Base-by-base conservation (phyloP, 2,329 filamentous ascomycete genomes). In the Ophiostoma perfectum region DNA sequence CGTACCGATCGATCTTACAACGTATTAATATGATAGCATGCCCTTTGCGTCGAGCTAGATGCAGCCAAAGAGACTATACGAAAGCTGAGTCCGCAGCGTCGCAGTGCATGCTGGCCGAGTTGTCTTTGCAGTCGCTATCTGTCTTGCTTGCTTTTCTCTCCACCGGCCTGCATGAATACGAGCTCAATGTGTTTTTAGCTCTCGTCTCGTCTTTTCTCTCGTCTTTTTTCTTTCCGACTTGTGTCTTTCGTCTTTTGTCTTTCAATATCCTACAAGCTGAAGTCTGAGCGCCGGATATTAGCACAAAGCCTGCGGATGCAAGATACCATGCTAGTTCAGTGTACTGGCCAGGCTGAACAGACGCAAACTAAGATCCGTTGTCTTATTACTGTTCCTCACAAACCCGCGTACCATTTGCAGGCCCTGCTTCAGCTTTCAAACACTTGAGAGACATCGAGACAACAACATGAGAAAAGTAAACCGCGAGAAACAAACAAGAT, bases 81-180 rank as follows among this genome's bases (percentile, higher is more conserved):
- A 55, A 55, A 55, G 49, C 49, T 55, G 49, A 55, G 12, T 55
- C n/a, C n/a, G 49, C 49, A 55, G 58, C 58, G 14, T 62, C 58
- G 58, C 58, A 41, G 18, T 39, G 55, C 27, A 39, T 39, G 27
- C 36, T 42, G 58, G n/a, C 49, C 42, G 5, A 8, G n/a, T 27
- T 12, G 14, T 12, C 7, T 55, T n/a, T 27, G 49, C 6, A 18
- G 49, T 52, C 47, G 47, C 5, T n/a, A n/a, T 52, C 47, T 16
- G 47, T 55, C 49, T 55, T 55, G n/a, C 49, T 1, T 27, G 47
- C 47, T 55, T n/a, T 55, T 55, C 18, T 39, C 38, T 42, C 58
- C 58, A 42, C 58, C 38, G 27, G 8, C 8, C 36, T 62, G 58
- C 58, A 62, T 62, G 58, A 62, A 62, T 62, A 62, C 58, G 58